phyloP scores from a whole-genome alignment of 805 yeast genomes.

The Teunomyces aglyptinius region DNA sequence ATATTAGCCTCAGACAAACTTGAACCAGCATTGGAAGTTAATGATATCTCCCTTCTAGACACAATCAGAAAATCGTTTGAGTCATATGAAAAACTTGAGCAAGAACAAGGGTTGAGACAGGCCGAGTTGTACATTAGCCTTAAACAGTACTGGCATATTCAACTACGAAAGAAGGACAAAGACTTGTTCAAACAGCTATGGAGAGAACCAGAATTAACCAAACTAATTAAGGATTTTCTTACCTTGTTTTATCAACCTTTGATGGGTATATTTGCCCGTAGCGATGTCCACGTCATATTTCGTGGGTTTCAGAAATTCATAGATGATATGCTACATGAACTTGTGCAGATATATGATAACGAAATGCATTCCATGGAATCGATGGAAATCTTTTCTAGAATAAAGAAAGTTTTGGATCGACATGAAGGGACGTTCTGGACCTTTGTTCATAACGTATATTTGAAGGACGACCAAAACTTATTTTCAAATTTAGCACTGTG shows the following conservation, averaged over 20 bases:
- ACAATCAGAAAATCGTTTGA: conserved; percentile 16
- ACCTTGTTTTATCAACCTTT: conserved; percentile 43
- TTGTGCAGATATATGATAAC: conserved; percentile 56
- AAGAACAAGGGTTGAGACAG: conserved; percentile 10
- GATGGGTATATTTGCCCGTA: conserved; percentile 33
- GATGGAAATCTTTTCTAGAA: conserved; percentile 62
- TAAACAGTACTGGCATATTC: conserved; percentile 60
- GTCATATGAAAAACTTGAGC: conserved; percentile 18
- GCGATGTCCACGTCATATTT: conserved; percentile 40
- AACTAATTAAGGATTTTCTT: conserved; percentile 68
- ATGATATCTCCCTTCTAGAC: not conserved
- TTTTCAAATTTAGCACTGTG: conserved; percentile 73
- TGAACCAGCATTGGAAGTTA: conserved; percentile 16
- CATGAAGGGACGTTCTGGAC: conserved; percentile 72
- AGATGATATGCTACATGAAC: conserved; percentile 61
- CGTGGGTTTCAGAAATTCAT: conserved; percentile 36
- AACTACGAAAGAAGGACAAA: conserved; percentile 72
- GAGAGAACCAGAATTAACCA: conserved; percentile 82
- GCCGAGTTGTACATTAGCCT: conserved; percentile 49
- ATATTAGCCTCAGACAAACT: conserved; percentile 21
- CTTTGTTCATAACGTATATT: conserved; percentile 79
- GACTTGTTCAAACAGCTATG: conserved; percentile 71
- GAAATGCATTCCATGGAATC: conserved; percentile 47
- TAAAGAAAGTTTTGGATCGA: conserved; percentile 62
- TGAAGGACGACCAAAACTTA: conserved; percentile 67